phyloP scores from a whole-genome alignment of 192 early-diverging fungal species.

The Neocallimastix lanati region DNA sequence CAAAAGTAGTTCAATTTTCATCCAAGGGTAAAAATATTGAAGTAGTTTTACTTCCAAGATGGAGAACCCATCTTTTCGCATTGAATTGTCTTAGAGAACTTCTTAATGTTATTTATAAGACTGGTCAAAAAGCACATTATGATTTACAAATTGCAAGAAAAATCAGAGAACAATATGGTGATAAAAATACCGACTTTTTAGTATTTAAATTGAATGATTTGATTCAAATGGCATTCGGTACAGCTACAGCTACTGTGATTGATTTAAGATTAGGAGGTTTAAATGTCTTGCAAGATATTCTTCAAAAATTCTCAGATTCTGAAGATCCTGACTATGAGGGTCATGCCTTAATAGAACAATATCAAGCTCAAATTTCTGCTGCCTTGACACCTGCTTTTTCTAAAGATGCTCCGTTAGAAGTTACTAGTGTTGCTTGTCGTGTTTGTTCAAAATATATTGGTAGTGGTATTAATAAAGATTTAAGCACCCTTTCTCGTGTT shows the following conservation, averaged over 20 bases:
- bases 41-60: conserved; percentile 29
- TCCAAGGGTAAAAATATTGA: not conserved
- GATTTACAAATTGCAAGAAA: conserved; percentile 42
- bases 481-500: conserved; percentile 48
- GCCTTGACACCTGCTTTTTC: conserved; percentile 76
- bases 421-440: conserved; percentile 52
- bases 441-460: conserved; percentile 70
- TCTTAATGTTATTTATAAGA: conserved; percentile 34
- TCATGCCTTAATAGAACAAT: conserved; percentile 67
- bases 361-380: conserved; percentile 82
- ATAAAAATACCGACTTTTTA: conserved; percentile 35
- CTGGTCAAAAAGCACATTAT: conserved; percentile 42
- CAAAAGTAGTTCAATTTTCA: not conserved
- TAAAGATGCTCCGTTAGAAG: conserved; percentile 51
- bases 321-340: conserved; percentile 81
- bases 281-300: conserved; percentile 51
- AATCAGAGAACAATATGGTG: conserved; percentile 23
- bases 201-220: conserved; percentile 64
- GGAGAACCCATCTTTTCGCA: conserved; percentile 69
- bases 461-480: conserved; percentile 70
- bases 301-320: conserved; percentile 45
- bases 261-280: conserved; percentile 65
- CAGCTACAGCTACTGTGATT: conserved; percentile 56
- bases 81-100: conserved; percentile 50
- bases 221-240: conserved; percentile 75